Conservation (phyloP, 225 moss, liverwort and hornwort species). For the Antitrichia curtipendula region DNA sequence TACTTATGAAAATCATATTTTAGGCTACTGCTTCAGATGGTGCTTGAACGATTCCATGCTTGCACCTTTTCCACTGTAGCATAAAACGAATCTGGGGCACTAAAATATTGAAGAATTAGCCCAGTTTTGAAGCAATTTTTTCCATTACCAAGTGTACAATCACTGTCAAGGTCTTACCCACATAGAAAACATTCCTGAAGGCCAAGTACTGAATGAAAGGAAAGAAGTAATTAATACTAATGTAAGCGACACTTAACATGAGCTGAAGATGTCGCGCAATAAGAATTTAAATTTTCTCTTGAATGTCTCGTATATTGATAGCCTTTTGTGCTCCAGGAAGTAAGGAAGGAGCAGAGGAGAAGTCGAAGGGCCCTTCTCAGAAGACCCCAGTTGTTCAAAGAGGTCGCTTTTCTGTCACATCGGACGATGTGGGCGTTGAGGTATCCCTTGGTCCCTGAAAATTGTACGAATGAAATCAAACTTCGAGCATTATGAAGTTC, state of each 20-base stretch:
- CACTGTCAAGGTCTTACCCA: neutral
- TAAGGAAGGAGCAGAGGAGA: slow-evolving; percentile 43
- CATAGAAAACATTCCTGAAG: neutral
- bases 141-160: neutral
- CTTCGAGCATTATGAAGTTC: neutral
- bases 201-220: neutral
- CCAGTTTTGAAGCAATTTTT: neutral
- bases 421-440: slow-evolving; percentile 43
- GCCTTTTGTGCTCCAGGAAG: slow-evolving; percentile 2
- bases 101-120: neutral
- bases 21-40: neutral
- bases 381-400: slow-evolving; percentile 59
- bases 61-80: neutral
- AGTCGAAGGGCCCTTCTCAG: slow-evolving; percentile 24
- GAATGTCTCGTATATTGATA: neutral
- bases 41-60: neutral
- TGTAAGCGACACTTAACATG: neutral
- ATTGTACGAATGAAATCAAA: neutral
- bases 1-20: neutral
- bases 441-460: neutral
- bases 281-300: neutral
- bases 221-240: neutral
- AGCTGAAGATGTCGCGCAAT: neutral
- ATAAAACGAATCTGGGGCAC: neutral
- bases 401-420: slow-evolving; percentile 91